Base-by-base conservation (phyloP, 2,329 filamentous ascomycete genomes). In the Trichoderma breve region DNA sequence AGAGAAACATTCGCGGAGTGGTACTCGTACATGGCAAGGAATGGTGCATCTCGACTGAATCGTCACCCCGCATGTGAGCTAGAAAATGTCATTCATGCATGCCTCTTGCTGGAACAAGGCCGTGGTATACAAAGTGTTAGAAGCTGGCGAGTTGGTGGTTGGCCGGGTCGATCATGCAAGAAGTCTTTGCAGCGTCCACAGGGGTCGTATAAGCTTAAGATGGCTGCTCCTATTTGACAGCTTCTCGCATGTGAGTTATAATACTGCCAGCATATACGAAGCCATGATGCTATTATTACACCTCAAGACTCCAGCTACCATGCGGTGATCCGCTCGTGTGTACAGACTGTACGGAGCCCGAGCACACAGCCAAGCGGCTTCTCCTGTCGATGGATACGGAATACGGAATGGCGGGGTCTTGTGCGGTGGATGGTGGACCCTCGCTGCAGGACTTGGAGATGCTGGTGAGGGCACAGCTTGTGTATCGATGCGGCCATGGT, bases 211-310 rank as follows among this genome's bases (percentile, higher is more conserved):
- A 70, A 62, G 67, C 67, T 70, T 62, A 53, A 53, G 15, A 53
- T 36, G 15, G 26, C 24, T 30, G 34, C 9, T 47, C 15, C 26
- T 15, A 26, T n/a, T 51, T 51, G 34, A 21, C 55, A 32, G 14
- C 21, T 11, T 34, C 30, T 36, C 34, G 12, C 21, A 36, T 36
- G 24, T 47, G 57, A 62, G 57, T 24, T 32, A 55, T 34, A 15
- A 26, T 32, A 47, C n/a, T 15, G 57, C 8, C 39, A 28, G 55
- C 28, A 24, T 53, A 62, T 62, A 70, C 67, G 36, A 62, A 18
- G 57, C 30, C 14, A 36, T 53, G 55, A 62, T 69, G 18, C 57
- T 70, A 70, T 70, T 39, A 53, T 70, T 70, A 70, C 39, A 53
- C 14, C 18, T 39, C 21, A 30, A 47, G 28, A 15, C 36, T 70